These are phyloP conservation scores for Torulaspora microellipsoides DNA, from an alignment of 805 yeast species.

Conservation along the genomic window DNA sequence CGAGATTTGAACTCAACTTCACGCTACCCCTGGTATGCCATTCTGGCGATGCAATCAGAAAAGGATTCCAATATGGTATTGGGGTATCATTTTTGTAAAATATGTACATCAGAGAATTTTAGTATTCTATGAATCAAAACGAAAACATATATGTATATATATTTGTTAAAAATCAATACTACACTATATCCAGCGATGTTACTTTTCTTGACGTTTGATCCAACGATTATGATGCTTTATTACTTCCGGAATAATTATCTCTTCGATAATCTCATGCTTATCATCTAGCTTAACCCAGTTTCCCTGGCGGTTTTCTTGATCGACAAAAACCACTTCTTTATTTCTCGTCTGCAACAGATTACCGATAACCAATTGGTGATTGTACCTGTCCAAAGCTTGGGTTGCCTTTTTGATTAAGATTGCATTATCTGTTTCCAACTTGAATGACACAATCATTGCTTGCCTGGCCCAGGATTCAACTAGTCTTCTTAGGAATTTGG, in stretches of 20 bases:
- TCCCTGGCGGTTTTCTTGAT: conserved; percentile 28
- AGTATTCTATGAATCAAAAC: no score
- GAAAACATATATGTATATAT: not conserved
- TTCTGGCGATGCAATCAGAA: conserved; percentile 46
- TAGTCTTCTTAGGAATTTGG: conserved; percentile 81
- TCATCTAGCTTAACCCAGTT: conserved; percentile 53
- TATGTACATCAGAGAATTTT: no score
- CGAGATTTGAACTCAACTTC: conserved; percentile 63
- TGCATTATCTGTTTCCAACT: conserved; percentile 78
- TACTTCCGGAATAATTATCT: conserved; percentile 74
- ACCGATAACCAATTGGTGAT: conserved; percentile 93
- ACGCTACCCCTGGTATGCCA: conserved; percentile 55
- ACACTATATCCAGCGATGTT: not conserved
- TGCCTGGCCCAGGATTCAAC: conserved; percentile 94
- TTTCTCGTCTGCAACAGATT: conserved; percentile 86
- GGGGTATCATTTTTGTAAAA: conserved; percentile 53
- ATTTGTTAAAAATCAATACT: not conserved
- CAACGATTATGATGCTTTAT: conserved; percentile 58
- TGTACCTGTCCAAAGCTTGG: conserved; percentile 77
- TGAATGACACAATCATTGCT: conserved; percentile 92
- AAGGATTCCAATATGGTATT: conserved; percentile 65
- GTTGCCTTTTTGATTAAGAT: conserved; percentile 71
- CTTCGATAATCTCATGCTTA: conserved; percentile 52
- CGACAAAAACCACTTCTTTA: conserved; percentile 79
- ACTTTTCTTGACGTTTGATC: conserved; percentile 39